Base-by-base conservation (phyloP, 73 alveolate species). In the Blepharisma stoltei region DNA sequence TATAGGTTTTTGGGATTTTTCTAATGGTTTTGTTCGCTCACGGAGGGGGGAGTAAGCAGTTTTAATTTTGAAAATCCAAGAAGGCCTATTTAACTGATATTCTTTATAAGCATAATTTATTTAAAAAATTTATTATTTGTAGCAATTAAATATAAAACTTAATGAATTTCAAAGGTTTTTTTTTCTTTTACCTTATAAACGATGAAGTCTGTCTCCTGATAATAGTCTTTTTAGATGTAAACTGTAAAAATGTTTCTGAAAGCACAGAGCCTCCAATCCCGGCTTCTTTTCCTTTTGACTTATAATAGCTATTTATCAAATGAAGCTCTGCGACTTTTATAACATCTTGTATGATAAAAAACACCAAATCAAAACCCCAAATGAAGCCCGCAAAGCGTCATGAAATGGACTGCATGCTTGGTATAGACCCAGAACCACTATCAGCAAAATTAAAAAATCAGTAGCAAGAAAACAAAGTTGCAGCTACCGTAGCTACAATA, bases 191-290 rank as follows among this genome's bases (percentile, higher is more conserved):
- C 41, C 41, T 32, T 32, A 32, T 32, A 32, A 32, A 32, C 41
- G 41, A 32, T 1, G 41, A 32, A 32, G 41, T 32, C 41, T 32
- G 41, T 32, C 41, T 32, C 41, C 41, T 32, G 41, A 32, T 32
- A 32, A 32, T 32, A 32, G 41, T 32, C 41, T 32, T 32, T 32
- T 32, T 32, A 32, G 41, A 32, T 32, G 41, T 32, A 32, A 32
- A 32, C 3, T 32, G 41, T 25, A 60, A 60, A 25, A 60, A 60
- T 25, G 73, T 14, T n/a, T 60, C 73, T 20, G 73, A 14, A 11
- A 60, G 73, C 48, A 60, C 73, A 18, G 73, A n/a, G 45, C 73
- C 23, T 60, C 46, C 14, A 60, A 60, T 14, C 5, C 73, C 73
- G 0, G 4, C 47, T 8, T 60, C 73, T 60, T 60, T 60, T n/a